Conservation (phyloP, 345 rosid genomes). For the Melaleuca quinquenervia region DNA sequence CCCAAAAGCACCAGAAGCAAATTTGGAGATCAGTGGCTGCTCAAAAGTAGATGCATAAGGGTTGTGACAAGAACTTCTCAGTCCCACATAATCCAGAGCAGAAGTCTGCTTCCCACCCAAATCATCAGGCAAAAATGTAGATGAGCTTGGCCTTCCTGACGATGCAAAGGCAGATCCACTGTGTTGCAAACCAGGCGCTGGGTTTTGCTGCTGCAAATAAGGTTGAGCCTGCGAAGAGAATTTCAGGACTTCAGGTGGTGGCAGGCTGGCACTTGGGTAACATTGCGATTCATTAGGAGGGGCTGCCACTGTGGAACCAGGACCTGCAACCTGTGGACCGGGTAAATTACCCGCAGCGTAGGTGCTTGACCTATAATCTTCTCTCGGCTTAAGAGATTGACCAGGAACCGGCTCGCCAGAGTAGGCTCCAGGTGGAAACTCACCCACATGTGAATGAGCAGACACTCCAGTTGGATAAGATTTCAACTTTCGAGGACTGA, state of each 20-base stretch:
- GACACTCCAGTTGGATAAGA: constrained; percentile 16
- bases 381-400: constrained; percentile 4
- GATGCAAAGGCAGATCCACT: constrained; percentile 1
- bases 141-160: constrained; percentile 11
- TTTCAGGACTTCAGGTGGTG: constrained; percentile 10
- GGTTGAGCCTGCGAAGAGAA: constrained; percentile 26
- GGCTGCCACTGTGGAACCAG: constrained; percentile 9
- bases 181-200: constrained; percentile 7
- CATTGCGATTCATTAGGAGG: constrained; percentile 10
- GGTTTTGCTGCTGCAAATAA: constrained; percentile 22
- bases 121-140: constrained; percentile 14
- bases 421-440: constrained; percentile 16
- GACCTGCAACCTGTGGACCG: constrained; percentile 8
- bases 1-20: constrained; percentile 18
- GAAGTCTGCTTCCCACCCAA: constrained; percentile 13
- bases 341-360: constrained; percentile 5
- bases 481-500: constrained; percentile 17
- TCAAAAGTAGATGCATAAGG: constrained; percentile 35
- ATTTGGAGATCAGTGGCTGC: constrained; percentile 28
- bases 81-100: constrained; percentile 14
- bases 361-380: constrained; percentile 10
- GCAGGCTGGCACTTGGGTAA: constrained; percentile 15
- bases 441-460: constrained; percentile 17
- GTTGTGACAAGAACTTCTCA: constrained; percentile 21
- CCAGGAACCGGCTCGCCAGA: not conserved